phyloP scores from a whole-genome alignment of 2,329 filamentous ascomycete species.

The Tolypocladium endophyticum region DNA sequence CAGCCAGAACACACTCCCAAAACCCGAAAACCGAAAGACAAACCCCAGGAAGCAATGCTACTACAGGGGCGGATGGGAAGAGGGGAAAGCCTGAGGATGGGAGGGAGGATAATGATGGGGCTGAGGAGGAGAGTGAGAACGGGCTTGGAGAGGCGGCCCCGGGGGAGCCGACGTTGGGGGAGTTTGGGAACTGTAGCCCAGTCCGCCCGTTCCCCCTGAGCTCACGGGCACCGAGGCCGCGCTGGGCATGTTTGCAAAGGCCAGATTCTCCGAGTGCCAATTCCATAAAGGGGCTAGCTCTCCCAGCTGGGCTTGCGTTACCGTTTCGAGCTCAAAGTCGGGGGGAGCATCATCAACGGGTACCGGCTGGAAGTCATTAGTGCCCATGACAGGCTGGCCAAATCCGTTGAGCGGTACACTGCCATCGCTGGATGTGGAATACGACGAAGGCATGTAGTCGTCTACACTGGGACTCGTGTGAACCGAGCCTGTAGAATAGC shows the following conservation, averaged over 20 bases:
- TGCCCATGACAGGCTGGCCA: background rate
- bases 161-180: background rate
- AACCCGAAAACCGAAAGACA: background rate
- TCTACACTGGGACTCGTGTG: background rate
- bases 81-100: background rate
- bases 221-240: background rate
- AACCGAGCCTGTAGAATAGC: constrained; percentile 1
- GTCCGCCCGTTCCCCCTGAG: background rate
- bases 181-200: background rate
- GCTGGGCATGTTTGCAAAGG: constrained; percentile 2
- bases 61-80: background rate
- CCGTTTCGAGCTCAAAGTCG: constrained; percentile 10
- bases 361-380: background rate
- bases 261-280: constrained; percentile 12
- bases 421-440: background rate
- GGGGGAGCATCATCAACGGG: constrained; percentile 1
- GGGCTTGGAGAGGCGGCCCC: background rate
- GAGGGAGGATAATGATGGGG: background rate
- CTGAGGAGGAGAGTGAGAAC: background rate
- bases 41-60: background rate
- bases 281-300: constrained; percentile 12
- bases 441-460: constrained; percentile 1
- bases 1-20: background rate
- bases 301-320: constrained; percentile 11
- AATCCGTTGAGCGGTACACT: background rate